Base-by-base conservation (phyloP, 2,329 filamentous ascomycete genomes). In the Alternaria dauci region DNA sequence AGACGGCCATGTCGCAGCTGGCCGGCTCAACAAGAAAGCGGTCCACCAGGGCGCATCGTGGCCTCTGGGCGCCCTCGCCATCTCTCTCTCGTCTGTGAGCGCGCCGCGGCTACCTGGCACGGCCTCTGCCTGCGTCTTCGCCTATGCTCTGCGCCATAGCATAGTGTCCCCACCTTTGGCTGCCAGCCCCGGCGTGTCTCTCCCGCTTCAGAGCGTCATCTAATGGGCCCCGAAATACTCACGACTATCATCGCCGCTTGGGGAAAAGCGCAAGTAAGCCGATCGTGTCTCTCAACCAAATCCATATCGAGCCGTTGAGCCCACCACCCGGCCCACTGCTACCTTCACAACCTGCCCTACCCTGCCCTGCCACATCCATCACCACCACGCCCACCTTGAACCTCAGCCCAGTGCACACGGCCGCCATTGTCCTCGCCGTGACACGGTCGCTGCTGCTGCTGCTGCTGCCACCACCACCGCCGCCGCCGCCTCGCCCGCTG, bases 201-300 rank as follows among this genome's bases (percentile, higher is more conserved):
- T 61, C 58, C 65, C 63, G 56, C 57, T 46, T 56, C 51, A 46
- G 56, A 62, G 65, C 65, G 65, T 68, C 65, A 68, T 64, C 52
- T 48, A 25, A 58, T 52, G 51, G 53, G 58, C 58, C 59, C 62
- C 62, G 43, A 63, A 63, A 67, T 65, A 59, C 57, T 36, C 18
- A 32, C n/a, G 65, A 52, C 28, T 57, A 68, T 68, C 66, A 51
- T 50, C 60, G 41, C 63, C 55, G 23, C 28, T 36, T 57, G n/a
- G 44, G 66, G 51, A 57, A 50, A 61, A 58, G 66, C 59, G 59
- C 55, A 43, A 41, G 46, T 55, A 52, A 59, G 63, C 61, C 63
- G 57, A 61, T 66, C 61, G 58, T 61, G 46, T 51, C 61, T 62
- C 63, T 61, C 66, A 65, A 66, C 66, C 58, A 62, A 62, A 57